These are phyloP conservation scores for Exserohilum turcica DNA, from an alignment of 2,329 filamentous ascomycete species.

Conservation along the genomic window DNA sequence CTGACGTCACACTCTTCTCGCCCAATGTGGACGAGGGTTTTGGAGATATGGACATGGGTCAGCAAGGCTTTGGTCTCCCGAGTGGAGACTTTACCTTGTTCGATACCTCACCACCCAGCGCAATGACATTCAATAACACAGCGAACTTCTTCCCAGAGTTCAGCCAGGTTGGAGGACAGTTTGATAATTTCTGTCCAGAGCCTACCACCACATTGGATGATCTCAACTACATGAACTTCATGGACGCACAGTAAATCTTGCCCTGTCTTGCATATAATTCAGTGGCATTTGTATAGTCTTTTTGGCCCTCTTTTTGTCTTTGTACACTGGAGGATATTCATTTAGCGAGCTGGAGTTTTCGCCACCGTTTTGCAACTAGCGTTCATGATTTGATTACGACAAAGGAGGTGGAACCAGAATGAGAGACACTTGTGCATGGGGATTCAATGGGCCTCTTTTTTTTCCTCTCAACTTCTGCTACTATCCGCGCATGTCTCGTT, in stretches of 20 bases:
- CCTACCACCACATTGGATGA: conserved; percentile 41
- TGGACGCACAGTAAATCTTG: conserved; percentile 29
- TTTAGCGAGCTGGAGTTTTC: conserved; percentile 19
- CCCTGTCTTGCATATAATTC: conserved; percentile 23
- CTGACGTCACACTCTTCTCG: conserved; percentile 71
- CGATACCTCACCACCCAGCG: conserved; percentile 34
- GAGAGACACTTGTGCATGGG: conserved; percentile 6
- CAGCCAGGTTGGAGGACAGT: conserved; percentile 48
- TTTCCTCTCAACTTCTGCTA: conserved; percentile 19
- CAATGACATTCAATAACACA: conserved; percentile 32
- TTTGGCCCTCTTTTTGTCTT: conserved; percentile 18
- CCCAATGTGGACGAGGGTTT: conserved; percentile 69
- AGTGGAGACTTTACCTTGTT: conserved; percentile 68
- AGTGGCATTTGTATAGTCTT: conserved; percentile 30
- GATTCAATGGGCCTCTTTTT: conserved; percentile 19
- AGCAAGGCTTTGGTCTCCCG: conserved; percentile 40
- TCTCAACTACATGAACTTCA: conserved; percentile 29
- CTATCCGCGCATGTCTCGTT: conserved; percentile 21
- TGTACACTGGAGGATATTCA: conserved; percentile 11
- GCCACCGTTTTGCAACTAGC: conserved; percentile 24
- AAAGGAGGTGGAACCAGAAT: conserved; percentile 20
- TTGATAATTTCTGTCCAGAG: conserved; percentile 37
- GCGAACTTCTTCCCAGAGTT: conserved; percentile 49
- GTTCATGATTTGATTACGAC: conserved; percentile 17
- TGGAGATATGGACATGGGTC: conserved; percentile 50